A percentile compares a stretch with the other conserved stretches of the same genome.
Conservation (phyloP, 192 early-diverging fungal genomes). For the Coemansia sp. region DNA sequence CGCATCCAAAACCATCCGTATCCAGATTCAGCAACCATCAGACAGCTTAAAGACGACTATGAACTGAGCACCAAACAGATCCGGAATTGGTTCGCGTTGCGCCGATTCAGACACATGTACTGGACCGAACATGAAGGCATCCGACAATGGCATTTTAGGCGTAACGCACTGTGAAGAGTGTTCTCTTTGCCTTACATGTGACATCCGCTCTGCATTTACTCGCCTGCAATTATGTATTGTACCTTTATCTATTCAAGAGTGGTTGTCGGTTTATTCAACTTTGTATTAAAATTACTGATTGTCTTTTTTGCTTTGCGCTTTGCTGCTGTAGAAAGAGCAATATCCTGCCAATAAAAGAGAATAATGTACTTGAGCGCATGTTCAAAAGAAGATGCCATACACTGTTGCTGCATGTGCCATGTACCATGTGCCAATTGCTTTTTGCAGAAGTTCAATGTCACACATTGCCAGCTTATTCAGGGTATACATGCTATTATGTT, state of each 20-base stretch:
- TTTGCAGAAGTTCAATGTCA: not conserved
- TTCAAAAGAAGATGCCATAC: conserved; percentile 1
- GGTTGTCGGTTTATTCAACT: not conserved
- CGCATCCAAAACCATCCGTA: conserved; percentile 35
- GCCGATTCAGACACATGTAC: conserved; percentile 35
- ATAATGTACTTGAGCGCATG: not conserved
- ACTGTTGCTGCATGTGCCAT: not conserved
- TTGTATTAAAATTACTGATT: not conserved
- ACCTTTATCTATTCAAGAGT: not conserved
- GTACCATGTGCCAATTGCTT: conserved; percentile 2
- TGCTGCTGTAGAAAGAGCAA: not conserved
- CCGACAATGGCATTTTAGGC: conserved; percentile 30
- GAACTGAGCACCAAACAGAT: conserved; percentile 34
- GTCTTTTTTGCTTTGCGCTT: not conserved
- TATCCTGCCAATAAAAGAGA: not conserved
- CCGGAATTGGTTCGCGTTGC: conserved; percentile 49
- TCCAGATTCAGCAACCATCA: conserved; percentile 15
- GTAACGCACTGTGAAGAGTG: not conserved
- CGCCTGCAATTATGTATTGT: conserved; percentile 13
- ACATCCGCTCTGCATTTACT: not conserved
- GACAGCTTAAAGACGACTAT: conserved; percentile 9
- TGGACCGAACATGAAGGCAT: conserved; percentile 12
- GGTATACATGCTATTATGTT: not conserved
- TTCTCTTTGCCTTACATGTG: not conserved
- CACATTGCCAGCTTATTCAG: not conserved